These are phyloP conservation scores for Astraeus odoratus DNA, from an alignment of 768 basidiomycete genomes.

Conservation along the genomic window DNA sequence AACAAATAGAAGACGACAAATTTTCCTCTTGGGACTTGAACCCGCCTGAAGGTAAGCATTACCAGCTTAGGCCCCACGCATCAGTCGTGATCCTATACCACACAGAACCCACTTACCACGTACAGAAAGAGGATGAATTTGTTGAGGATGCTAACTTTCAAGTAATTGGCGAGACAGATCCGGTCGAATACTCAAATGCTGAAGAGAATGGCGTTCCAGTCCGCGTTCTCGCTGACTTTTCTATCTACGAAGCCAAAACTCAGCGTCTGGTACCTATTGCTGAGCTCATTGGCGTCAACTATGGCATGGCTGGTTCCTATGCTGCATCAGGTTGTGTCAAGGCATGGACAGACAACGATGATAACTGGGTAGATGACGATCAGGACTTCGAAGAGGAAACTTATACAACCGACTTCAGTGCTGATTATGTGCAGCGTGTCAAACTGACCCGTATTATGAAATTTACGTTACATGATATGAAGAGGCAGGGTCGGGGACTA, in stretches of 20 bases:
- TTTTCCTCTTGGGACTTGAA: neutral
- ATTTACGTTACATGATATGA: slow-evolving; percentile 39
- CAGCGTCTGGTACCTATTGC: slow-evolving; percentile 35
- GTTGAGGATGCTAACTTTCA: slow-evolving; percentile 35
- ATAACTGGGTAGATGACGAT: slow-evolving; percentile 21
- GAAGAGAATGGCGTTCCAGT: slow-evolving; percentile 44
- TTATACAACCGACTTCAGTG: neutral
- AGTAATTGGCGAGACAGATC: slow-evolving; percentile 37
- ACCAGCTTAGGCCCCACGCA: neutral
- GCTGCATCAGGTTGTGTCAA: slow-evolving; percentile 35
- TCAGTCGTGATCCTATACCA: neutral
- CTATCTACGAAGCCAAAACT: slow-evolving; percentile 39
- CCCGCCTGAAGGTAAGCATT: slow-evolving; percentile 1
- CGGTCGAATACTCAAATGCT: slow-evolving; percentile 14
- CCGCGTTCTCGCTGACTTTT: slow-evolving; percentile 47
- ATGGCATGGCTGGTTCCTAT: slow-evolving; percentile 17
- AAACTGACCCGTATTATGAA: slow-evolving; percentile 39
- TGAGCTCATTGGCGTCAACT: slow-evolving; percentile 29
- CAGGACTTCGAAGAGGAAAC: slow-evolving; percentile 13
- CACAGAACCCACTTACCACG: slow-evolving; percentile 9
- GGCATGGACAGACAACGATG: slow-evolving; percentile 30
- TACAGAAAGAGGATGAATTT: slow-evolving; percentile 25
- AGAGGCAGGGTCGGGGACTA: slow-evolving; percentile 19
- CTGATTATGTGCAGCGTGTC: slow-evolving; percentile 24
- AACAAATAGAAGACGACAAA: neutral